Base-by-base conservation (phyloP, 2,329 filamentous ascomycete species). In the Colletotrichum tabaci region DNA sequence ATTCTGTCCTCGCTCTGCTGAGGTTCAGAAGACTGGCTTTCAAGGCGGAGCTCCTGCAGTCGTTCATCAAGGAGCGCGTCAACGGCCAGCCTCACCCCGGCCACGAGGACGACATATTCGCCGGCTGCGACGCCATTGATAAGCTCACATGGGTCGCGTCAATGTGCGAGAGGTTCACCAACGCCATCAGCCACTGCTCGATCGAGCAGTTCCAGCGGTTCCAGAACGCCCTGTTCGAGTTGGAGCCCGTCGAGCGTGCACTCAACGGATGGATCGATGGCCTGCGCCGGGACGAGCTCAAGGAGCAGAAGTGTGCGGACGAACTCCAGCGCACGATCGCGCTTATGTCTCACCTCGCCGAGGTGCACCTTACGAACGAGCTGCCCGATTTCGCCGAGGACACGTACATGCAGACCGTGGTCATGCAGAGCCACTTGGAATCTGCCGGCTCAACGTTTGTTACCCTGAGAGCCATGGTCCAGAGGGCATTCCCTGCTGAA, bases 211-310 rank as follows among this genome's bases (percentile, higher is more conserved):
- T 98, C 80, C 88, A 89, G 56, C 90, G 87, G 74, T 96, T 94
- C 75, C 92, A 94, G 76, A 91, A 92, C 52, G 93, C 95, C 2
- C 82, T 96, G 69, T 94, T 94, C 76, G 96, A 98, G 80, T 86
- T 98, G 61, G 94, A 98, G 79, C 94, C 95, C 0, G 94, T 98
- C 13, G 96, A 99, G 83, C 89, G 95, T 68, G 93, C 94, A 0
- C 83, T 98, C 61, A 98, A 98, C 78, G 89, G 89, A 66, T 98
- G 95, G 90, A 93, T 98, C 67, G 95, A 98, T 74, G 90, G 90
- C 7, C 80, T 98, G 66, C 92, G 94, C 74, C 91, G 91, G 63
- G 95, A 97, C 75, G 95, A 98, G 67, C 84, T 98, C 60, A 95
- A 95, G 81, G 93, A 96, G 82, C 90, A 92, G 80, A 92, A 94